These are phyloP conservation scores for Geranium brycei DNA, from an alignment of 345 rosid genomes.

Conservation along the genomic window DNA sequence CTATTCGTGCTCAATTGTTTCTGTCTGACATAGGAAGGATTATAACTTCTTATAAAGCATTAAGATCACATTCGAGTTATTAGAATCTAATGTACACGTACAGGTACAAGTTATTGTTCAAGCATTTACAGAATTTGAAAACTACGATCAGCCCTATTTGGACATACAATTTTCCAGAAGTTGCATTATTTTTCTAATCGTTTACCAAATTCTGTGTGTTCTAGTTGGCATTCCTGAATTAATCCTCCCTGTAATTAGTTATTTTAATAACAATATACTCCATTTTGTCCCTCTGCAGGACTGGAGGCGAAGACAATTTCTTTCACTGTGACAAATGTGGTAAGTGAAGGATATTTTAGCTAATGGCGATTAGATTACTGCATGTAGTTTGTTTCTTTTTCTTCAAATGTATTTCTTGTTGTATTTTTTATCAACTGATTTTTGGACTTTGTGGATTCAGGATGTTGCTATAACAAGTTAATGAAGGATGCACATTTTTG, in stretches of 20 bases:
- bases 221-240: too few species aligned
- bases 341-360: conserved; percentile 13
- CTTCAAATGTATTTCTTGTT: neutral
- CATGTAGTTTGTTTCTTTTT: neutral
- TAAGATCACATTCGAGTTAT: too few species aligned
- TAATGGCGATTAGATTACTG: neutral
- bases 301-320: conserved; percentile 50
- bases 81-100: too few species aligned
- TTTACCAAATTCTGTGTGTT: too few species aligned
- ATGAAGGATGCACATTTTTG: conserved; percentile 47
- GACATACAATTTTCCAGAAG: too few species aligned
- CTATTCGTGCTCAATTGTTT: too few species aligned
- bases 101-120: too few species aligned
- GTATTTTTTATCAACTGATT: neutral
- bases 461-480: conserved; percentile 45
- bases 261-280: neutral
- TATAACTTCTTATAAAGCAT: too few species aligned
- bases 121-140: neutral
- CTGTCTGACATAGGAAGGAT: too few species aligned
- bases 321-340: conserved; percentile 55
- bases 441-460: conserved; percentile 18
- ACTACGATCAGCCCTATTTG: too few species aligned
- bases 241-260: neutral
- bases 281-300: conserved; percentile 24
- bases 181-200: too few species aligned